phyloP scores from a whole-genome alignment of 805 yeast species.

The Candida argentea region DNA sequence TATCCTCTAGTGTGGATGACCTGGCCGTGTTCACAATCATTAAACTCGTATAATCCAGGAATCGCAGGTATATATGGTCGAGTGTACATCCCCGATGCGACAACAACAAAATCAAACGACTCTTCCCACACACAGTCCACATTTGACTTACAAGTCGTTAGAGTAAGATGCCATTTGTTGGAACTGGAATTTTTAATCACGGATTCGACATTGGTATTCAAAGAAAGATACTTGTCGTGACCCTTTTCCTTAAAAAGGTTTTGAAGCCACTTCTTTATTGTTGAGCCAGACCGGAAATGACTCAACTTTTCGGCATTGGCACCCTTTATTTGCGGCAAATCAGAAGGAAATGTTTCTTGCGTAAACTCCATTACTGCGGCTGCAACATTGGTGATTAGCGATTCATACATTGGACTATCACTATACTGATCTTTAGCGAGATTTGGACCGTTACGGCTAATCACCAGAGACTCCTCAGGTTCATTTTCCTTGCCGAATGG shows the following conservation, averaged over 20 bases:
- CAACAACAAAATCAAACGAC: slow-evolving; percentile 10
- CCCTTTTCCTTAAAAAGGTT: slow-evolving; percentile 11
- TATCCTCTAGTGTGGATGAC: slow-evolving; percentile 14
- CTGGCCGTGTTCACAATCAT: slow-evolving; percentile 5
- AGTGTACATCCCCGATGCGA: slow-evolving; percentile 14
- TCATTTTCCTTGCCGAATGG: slow-evolving; percentile 8
- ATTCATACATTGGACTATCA: slow-evolving; percentile 17
- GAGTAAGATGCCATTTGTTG: slow-evolving; percentile 10
- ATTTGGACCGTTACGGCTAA: slow-evolving; percentile 11
- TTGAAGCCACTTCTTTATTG: slow-evolving; percentile 11
- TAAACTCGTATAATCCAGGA: slow-evolving; percentile 10
- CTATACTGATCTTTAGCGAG: slow-evolving; percentile 9
- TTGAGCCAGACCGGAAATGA: slow-evolving; percentile 9
- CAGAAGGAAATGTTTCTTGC: slow-evolving; percentile 12
- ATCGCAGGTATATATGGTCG: slow-evolving; percentile 12
- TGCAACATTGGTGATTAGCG: slow-evolving; percentile 15
- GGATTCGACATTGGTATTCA: slow-evolving; percentile 18
- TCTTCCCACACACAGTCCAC: slow-evolving; percentile 12
- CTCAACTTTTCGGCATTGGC: slow-evolving; percentile 10
- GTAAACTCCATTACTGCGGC: slow-evolving; percentile 14
- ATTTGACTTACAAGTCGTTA: slow-evolving; percentile 6
- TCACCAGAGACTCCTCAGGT: slow-evolving; percentile 7
- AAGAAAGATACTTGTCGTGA: slow-evolving; percentile 11
- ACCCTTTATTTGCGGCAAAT: slow-evolving; percentile 4
- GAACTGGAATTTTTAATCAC: slow-evolving; percentile 10